Evolutionary conservation across 1,284 basidiomycete species (phyloP), one percentile per base, ranked within the genome.

Genomic region (Entoloma clypeatum): DNA sequence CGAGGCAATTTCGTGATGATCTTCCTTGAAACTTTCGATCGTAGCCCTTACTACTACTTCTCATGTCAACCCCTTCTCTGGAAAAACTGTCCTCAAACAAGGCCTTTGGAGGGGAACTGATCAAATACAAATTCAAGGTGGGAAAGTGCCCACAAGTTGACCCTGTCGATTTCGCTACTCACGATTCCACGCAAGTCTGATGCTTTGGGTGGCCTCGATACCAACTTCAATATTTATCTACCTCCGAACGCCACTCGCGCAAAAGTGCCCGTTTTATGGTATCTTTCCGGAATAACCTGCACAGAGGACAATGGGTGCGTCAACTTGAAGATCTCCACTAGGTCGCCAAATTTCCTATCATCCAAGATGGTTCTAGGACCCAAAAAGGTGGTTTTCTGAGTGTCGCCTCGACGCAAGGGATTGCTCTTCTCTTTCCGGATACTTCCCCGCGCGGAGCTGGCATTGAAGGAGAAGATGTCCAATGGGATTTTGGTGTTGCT

Each of bases 341-440:
- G 11, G 23, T 39, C 21, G 14, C 38, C 26, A 30, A 26, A 9
- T 26, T 34, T 26, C 17, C 13, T 42, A 23, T 39, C 41, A 34
- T 28, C 42, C 23, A n/a, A n/a, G n/a, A n/a, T n/a, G 41, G 13
- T 33, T 16, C 26, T 36, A 90, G 89, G 0, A 79, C 92, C 1
- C 90, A 93, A 65, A 96, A 97, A 63, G 92, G 88, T 18, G 78
- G 77, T 7, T 91, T 96, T 64, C 68, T 95, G 35, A 75, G 79
- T 19, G 79, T 84, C 19, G 92, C 93, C 1, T 78, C 88, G 2
- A 70, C 79, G 24, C 81, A 93, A 55, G 85, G 86, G 3, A 85
- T 99, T 44, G 94, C 95, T 0, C 68, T 99, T 35, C 80, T 99
- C 28, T 96, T 97, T 62, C 92, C 96, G 0, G 96, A 99, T 60